Evolutionary conservation across 495 filamentous ascomycete genomes (phyloP), one percentile per base, ranked within the genome.

Genomic region (Penicillium daleae): DNA sequence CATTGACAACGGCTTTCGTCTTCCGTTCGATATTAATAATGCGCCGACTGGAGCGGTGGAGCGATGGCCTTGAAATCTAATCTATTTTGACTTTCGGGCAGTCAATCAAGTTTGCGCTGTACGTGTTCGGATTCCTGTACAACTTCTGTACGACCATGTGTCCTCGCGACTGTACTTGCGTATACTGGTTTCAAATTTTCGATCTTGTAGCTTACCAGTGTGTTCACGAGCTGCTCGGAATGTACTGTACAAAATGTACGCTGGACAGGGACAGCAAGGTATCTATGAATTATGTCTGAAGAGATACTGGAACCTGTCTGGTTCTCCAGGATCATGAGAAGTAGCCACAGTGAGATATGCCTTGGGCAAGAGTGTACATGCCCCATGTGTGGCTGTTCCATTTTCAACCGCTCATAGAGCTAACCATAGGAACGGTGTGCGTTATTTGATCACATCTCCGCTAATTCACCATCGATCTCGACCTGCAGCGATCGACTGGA

Each of bases 401-500:
- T 27, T n/a, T 24, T 21, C 4, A 50, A 29, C 46, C 15, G 46
- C 24, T 29, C 6, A 29, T 6, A n/a, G 6, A 27, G 24, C 21
- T 17, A 26, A 5, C 12, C 5, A 35, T 26, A 35, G 29, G 51
- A 54, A 54, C 51, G 51, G 51, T 31, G 51, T 54, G 51, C 24
- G 29, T 33, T 21, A 22, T 19, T 32, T 26, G n/a, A 29, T 32
- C 29, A 29, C 31, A 35, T 50, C 24, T 27, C 9, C 10, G n/a
- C 51, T 29, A 12, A 54, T 35, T n/a, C 17, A 32, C 19, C 42
- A 10, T 24, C 42, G 12, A 46, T 21, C 19, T 46, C 29, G 51
- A 54, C 29, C 31, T 58, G 50, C 60, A 59, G 48, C 50, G 60
- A 66, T 66, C 64, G 58, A 24, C 52, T 44, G 29, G 44, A 24